Percentiles rank a stretch among this genome's conserved stretches.
These are phyloP conservation scores for Aphanomyces euteiches DNA, from an alignment of 352 stramenopile species.

Conservation along the genomic window DNA sequence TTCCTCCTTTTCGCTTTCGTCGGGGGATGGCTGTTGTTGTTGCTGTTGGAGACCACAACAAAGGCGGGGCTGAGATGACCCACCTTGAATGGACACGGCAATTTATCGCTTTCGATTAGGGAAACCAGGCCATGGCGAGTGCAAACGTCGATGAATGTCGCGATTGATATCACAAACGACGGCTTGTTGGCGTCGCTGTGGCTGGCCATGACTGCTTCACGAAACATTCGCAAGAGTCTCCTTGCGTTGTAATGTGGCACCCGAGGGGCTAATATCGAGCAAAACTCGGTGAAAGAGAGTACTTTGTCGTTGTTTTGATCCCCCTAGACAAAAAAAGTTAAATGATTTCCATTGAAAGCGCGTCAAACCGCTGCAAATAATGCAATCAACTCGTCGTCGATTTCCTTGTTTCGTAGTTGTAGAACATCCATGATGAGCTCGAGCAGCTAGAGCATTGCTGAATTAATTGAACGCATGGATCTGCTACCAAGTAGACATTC, in stretches of 20 bases:
- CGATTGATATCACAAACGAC: conserved; percentile 69
- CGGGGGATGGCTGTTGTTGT: too few species aligned
- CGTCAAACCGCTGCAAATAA: conserved; percentile 18
- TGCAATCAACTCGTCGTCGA: conserved; percentile 16
- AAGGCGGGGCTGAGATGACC: too few species aligned
- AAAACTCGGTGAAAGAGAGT: conserved; percentile 65
- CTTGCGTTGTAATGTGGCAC: conserved; percentile 62
- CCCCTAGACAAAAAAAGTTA: conserved; percentile 37
- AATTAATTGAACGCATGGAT: not conserved
- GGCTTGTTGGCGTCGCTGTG: conserved; percentile 36
- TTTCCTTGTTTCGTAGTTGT: conserved; percentile 24
- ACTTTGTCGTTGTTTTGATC: conserved; percentile 72
- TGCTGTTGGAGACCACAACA: too few species aligned
- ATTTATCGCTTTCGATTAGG: conserved; percentile 55
- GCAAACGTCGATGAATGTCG: conserved; percentile 64
- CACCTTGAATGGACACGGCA: conserved; percentile 48
- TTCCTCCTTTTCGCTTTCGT: too few species aligned
- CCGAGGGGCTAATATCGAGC: conserved; percentile 52
- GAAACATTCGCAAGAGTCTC: conserved; percentile 71
- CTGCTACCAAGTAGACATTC: conserved; percentile 19
- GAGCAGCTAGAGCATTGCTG: not conserved
- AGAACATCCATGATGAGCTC: conserved; percentile 29
- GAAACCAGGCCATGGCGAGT: conserved; percentile 67
- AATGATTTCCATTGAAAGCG: not conserved
- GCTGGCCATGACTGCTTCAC: conserved; percentile 59